A percentile compares a stretch with the other conserved stretches of the same genome.
These are phyloP conservation scores for Parsonsia alboflavescens DNA, from an alignment of 257 asterid species.

Conservation along the genomic window DNA sequence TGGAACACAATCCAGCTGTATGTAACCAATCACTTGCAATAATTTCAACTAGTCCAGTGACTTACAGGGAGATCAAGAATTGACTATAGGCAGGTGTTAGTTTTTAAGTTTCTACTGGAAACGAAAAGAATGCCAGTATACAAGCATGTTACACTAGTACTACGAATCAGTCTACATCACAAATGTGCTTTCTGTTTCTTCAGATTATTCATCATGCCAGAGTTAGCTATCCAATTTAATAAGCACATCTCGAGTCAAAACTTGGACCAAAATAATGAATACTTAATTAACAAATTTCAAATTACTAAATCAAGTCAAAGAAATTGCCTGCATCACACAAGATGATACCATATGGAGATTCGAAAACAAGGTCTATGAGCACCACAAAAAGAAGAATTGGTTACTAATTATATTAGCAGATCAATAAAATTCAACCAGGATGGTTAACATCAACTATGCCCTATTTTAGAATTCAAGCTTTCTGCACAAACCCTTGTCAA, in stretches of 20 bases:
- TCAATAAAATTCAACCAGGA: neutral
- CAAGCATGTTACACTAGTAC: neutral
- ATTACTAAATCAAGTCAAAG: neutral
- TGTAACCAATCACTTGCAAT: neutral
- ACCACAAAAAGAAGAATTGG: constrained; percentile 5
- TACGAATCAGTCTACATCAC: neutral
- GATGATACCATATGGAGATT: neutral
- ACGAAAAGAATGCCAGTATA: neutral
- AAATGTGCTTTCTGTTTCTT: neutral
- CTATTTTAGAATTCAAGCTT: constrained; percentile 44
- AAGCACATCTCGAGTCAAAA: neutral
- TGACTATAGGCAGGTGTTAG: neutral
- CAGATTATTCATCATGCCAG: neutral
- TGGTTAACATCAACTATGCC: neutral
- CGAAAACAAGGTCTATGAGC: neutral
- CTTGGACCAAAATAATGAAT: neutral
- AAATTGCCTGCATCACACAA: neutral
- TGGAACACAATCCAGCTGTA: neutral
- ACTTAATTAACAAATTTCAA: neutral
- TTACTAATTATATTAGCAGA: neutral
- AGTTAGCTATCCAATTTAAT: neutral
- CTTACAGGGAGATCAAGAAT: neutral
- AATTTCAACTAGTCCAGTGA: neutral
- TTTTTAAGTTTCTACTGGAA: neutral
- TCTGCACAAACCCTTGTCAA: constrained; percentile 43